A percentile compares a stretch with the other conserved stretches of the same genome.
These are phyloP conservation scores for Xylariaceae sp. DNA, from an alignment of 2,329 filamentous ascomycete species.

Conservation along the genomic window DNA sequence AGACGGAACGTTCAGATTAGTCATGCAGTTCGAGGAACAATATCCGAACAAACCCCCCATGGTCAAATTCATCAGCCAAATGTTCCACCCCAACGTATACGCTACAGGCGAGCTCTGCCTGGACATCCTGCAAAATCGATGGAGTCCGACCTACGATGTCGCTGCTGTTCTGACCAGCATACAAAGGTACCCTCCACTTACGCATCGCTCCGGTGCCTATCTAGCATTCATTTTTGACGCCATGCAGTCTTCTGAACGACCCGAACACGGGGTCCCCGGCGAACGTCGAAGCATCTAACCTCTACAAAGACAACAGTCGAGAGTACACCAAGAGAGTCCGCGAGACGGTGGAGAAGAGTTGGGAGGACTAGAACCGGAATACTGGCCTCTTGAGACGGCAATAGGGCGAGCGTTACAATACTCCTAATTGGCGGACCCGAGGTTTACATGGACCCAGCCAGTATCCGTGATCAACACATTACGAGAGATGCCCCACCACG, in stretches of 20 bases:
- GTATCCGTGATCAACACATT: no score
- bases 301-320: conserved; percentile 96
- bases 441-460: no score
- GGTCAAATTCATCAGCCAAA: conserved; percentile 97
- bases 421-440: no score
- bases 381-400: no score
- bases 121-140: conserved; percentile 94
- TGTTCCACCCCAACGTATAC: conserved; percentile 99
- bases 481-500: no score
- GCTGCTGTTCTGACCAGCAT: conserved; percentile 96
- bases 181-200: no score
- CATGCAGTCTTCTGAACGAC: conserved; percentile 78
- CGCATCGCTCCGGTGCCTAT: no score
- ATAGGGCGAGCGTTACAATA: no score
- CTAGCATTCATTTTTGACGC: no score
- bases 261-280: conserved; percentile 97
- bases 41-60: conserved; percentile 97
- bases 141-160: conserved; percentile 98
- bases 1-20: conserved; percentile 92
- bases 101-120: conserved; percentile 92
- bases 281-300: conserved; percentile 94
- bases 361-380: conserved; percentile 74
- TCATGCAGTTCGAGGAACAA: conserved; percentile 99
- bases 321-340: conserved; percentile 93
- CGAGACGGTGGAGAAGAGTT: conserved; percentile 98